Percentiles rank a stretch among this genome's conserved stretches.
Evolutionary conservation across 306 rosid genomes (phyloP).

Genomic region (Castanea crenata): DNA sequence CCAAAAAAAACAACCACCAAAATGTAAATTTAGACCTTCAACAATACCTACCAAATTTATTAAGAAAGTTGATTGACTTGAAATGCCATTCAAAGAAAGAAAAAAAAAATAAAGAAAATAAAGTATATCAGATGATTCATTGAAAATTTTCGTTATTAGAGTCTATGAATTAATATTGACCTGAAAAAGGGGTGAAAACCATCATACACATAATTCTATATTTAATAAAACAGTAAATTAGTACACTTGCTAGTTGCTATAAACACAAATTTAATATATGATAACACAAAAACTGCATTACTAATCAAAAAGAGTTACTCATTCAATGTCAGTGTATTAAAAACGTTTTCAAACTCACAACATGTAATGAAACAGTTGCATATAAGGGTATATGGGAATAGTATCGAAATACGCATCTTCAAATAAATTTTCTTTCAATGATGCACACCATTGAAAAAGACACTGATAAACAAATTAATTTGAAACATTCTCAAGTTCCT

Average conservation of each 20-base stretch:
- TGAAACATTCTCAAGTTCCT: too few relatives aligned
- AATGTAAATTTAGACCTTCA: not conserved
- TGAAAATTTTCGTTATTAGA: not conserved
- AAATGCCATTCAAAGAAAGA: not conserved
- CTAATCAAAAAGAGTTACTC: not conserved
- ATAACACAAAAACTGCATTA: not conserved
- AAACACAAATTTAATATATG: not conserved
- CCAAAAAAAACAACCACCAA: not conserved
- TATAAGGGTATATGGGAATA: too few relatives aligned
- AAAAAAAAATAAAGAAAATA: not conserved
- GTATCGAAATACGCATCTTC: too few relatives aligned
- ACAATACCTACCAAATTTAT: not conserved
- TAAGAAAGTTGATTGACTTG: not conserved
- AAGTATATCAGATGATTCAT: not conserved
- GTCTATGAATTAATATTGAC: not conserved
- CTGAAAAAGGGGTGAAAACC: too few relatives aligned
- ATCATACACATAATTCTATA: too few relatives aligned
- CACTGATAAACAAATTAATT: too few relatives aligned
- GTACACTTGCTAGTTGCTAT: not conserved
- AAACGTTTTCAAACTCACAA: not conserved
- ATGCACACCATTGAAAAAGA: too few relatives aligned
- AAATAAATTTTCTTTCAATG: too few relatives aligned
- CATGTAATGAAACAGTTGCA: not conserved
- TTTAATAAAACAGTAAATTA: not conserved
- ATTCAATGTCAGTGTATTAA: not conserved